Evolutionary conservation across 345 rosid species (phyloP).

Genomic region (Boechera stricta): DNA sequence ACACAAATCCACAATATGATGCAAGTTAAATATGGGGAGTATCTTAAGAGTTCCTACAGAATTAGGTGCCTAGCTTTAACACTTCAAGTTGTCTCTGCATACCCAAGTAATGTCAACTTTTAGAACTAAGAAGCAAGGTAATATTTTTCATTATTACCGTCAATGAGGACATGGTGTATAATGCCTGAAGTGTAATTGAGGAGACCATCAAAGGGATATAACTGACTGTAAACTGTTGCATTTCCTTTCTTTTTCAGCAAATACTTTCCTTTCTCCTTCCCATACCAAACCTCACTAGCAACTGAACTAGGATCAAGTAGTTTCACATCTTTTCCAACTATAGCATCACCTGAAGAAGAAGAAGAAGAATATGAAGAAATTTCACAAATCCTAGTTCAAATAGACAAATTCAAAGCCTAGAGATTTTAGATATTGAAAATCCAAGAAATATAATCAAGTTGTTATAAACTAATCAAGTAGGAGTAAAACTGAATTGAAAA

Average conservation of each 20-base stretch:
- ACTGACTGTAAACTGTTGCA: constrained; percentile 72
- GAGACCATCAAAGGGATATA: constrained; percentile 83
- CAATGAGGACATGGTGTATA: constrained; percentile 80
- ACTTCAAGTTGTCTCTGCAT: background rate
- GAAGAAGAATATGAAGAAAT: background rate
- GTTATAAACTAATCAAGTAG: background rate
- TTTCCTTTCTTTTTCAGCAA: constrained; percentile 48
- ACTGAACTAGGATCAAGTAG: constrained; percentile 63
- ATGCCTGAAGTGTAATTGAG: constrained; percentile 81
- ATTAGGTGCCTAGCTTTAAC: background rate
- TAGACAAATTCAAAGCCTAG: constrained; percentile 10
- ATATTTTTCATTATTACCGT: constrained; percentile 54
- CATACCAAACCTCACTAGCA: constrained; percentile 76
- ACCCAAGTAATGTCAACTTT: background rate
- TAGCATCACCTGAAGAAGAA: constrained; percentile 64
- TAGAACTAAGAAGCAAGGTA: constrained; percentile 47
- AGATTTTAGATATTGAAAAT: background rate
- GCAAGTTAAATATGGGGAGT: background rate
- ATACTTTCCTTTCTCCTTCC: constrained; percentile 60
- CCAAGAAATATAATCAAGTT: background rate
- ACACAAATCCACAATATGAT: background rate
- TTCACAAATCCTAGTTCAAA: background rate
- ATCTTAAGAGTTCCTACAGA: background rate
- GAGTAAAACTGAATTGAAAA: background rate
- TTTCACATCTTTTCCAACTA: constrained; percentile 62